These are phyloP conservation scores for Singerocomus inundabilis DNA, from an alignment of 1,284 basidiomycete species.

Conservation along the genomic window DNA sequence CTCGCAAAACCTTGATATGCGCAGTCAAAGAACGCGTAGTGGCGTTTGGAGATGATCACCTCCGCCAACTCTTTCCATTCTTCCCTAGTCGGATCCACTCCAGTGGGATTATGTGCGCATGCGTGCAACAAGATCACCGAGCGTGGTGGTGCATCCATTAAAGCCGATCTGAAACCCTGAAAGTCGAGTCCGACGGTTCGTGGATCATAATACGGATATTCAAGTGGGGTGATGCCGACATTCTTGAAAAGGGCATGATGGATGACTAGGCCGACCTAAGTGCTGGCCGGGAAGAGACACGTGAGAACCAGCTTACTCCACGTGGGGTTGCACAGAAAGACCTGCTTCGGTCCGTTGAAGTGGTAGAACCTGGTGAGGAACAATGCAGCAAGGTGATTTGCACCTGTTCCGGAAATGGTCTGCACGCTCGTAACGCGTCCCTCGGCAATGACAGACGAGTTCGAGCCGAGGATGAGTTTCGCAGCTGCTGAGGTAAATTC, in stretches of 20 bases:
- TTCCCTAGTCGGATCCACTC: conserved; percentile 87
- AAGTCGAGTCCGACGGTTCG: conserved; percentile 89
- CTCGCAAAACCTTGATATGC: conserved; percentile 95
- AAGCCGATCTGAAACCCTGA: conserved; percentile 64
- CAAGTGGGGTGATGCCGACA: conserved; percentile 75
- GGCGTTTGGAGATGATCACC: conserved; percentile 71
- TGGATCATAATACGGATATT: conserved; percentile 91
- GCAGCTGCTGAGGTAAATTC: conserved; percentile 81
- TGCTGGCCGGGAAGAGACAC: not conserved
- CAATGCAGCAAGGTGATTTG: conserved; percentile 87
- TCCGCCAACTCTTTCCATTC: conserved; percentile 87
- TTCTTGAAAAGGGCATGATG: conserved; percentile 89
- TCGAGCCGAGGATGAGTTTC: conserved; percentile 75
- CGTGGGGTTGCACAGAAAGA: conserved; percentile 80
- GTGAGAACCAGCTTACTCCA: conserved; percentile 62
- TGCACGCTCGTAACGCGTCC: conserved; percentile 76
- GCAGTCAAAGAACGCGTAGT: conserved; percentile 93
- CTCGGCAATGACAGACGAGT: conserved; percentile 74
- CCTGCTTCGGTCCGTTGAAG: conserved; percentile 63
- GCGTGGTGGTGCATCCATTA: conserved; percentile 64
- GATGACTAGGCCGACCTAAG: conserved; percentile 58
- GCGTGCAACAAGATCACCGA: conserved; percentile 91
- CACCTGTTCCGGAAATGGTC: conserved; percentile 95
- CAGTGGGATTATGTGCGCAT: conserved; percentile 96
- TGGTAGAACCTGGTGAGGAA: conserved; percentile 88